Evolutionary conservation across 1,284 basidiomycete species (phyloP).

Genomic region (Apiotrichum siamense): DNA sequence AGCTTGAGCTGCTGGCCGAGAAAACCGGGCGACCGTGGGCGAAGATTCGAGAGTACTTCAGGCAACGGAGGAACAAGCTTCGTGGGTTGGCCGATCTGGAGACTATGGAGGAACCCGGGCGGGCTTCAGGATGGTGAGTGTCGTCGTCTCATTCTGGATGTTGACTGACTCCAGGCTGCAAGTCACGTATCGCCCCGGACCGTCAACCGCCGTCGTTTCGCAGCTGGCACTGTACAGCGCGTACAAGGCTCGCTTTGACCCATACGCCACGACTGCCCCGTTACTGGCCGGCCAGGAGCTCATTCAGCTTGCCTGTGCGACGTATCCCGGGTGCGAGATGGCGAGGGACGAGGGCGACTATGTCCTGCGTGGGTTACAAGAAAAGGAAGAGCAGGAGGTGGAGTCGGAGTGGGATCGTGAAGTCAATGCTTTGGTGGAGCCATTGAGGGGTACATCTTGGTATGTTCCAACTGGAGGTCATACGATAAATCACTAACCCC

Average conservation of each 20-base stretch:
- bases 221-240: constrained; percentile 40
- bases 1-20: constrained; percentile 32
- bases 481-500: background rate
- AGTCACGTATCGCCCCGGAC: constrained; percentile 33
- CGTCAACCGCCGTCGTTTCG: constrained; percentile 21
- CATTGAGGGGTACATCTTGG: constrained; percentile 38
- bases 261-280: constrained; percentile 26
- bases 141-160: background rate
- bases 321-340: constrained; percentile 42
- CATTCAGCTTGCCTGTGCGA: constrained; percentile 41
- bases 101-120: constrained; percentile 38
- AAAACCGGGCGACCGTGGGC: constrained; percentile 37
- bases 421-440: constrained; percentile 37
- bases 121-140: constrained; percentile 40
- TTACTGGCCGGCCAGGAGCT: constrained; percentile 41
- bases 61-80: constrained; percentile 41
- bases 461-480: too few species aligned
- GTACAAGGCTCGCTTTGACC: constrained; percentile 41
- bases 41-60: constrained; percentile 43
- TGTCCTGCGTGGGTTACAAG: constrained; percentile 32
- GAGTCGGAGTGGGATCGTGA: constrained; percentile 26
- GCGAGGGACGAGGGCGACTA: constrained; percentile 40
- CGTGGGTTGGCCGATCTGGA: constrained; percentile 37
- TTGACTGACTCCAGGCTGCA: constrained; percentile 26
- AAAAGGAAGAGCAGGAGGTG: constrained; percentile 22